Conservation (phyloP, 257 asterid genomes). For the Orobanche coerulescens region DNA sequence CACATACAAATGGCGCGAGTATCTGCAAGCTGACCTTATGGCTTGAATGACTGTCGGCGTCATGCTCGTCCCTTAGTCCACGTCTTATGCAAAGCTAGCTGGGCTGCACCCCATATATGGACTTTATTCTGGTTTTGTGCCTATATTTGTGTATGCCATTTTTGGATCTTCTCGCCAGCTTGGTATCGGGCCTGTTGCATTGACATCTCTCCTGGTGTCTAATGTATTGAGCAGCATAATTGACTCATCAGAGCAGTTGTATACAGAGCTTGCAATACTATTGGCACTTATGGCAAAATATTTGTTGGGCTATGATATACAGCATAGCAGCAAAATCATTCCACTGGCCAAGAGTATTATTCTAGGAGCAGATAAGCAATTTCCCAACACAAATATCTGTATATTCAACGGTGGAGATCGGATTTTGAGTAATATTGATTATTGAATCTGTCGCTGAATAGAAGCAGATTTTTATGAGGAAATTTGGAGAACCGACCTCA, state of each 20-base stretch:
- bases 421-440: too few relatives aligned
- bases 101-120: conserved; percentile 97
- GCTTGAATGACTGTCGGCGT: conserved; percentile 94
- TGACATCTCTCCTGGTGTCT: conserved; percentile 91
- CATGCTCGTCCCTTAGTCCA: conserved; percentile 99
- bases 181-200: conserved; percentile 98
- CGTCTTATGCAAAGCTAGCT: conserved; percentile 99
- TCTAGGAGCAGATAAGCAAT: conserved; percentile 74
- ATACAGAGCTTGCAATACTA: conserved; percentile 90
- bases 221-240: conserved; percentile 78
- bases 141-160: conserved; percentile 81
- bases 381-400: too few relatives aligned
- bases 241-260: conserved; percentile 72
- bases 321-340: conserved; percentile 89
- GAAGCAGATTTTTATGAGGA: too few relatives aligned
- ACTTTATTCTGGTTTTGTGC: conserved; percentile 96
- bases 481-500: too few relatives aligned
- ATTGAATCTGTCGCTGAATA: too few relatives aligned
- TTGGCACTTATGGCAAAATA: conserved; percentile 94
- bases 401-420: too few relatives aligned
- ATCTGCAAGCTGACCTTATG: conserved; percentile 82
- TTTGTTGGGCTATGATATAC: conserved; percentile 89
- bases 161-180: conserved; percentile 99
- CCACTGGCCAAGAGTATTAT: conserved; percentile 80
- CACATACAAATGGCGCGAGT: conserved; percentile 71